Base-by-base conservation (phyloP, 2,329 filamentous ascomycete genomes). In the Sporothrix protearum region DNA sequence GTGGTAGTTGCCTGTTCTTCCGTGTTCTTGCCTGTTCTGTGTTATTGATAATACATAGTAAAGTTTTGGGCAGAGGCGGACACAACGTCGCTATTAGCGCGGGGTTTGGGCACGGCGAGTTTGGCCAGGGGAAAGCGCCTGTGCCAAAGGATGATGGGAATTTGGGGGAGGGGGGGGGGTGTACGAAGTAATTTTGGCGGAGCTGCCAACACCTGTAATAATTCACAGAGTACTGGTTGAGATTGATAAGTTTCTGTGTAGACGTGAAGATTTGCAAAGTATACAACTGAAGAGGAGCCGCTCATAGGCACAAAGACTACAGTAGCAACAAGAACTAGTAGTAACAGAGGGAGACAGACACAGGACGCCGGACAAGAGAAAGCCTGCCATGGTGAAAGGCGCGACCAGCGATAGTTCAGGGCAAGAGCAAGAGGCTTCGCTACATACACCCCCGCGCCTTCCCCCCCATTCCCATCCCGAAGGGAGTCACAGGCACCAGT, bases 1-100 rank as follows among this genome's bases (percentile, higher is more conserved):
- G 25, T 39, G 19, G 68, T 72, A 68, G 72, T 74, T 74, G 73
- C 73, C 73, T 74, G 71, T 74, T 74, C 69, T 69, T 49, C 53
- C 39, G 55, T 49, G 61, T 73, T 72, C 69, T 74, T 74, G 70
- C 73, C 73, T 74, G 73, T 74, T 74, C 70, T 71, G 59, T 55
- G 67, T 68, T 74, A 72, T 72, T 71, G 72, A 72, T 74, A 73
- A 72, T 73, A 73, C 70, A 72, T 74, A 73, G 71, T 73, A 73
- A 68, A 71, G 68, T 74, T 74, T 51, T 63, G 51, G 70, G 68
- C 49, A 47, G 61, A 22, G 72, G 63, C 49, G 53, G 66, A 30
- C 45, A 73, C 45, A 68, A 53, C 47, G 68, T 51, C 66, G n/a
- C 47, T 68, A 33, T 68, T 74, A 72, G 73, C 72, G 73, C 73